Percentiles rank a stretch among this genome's conserved stretches.
phyloP scores from a whole-genome alignment of 139 green algal genomes.

The Coccomyxa sp. region DNA sequence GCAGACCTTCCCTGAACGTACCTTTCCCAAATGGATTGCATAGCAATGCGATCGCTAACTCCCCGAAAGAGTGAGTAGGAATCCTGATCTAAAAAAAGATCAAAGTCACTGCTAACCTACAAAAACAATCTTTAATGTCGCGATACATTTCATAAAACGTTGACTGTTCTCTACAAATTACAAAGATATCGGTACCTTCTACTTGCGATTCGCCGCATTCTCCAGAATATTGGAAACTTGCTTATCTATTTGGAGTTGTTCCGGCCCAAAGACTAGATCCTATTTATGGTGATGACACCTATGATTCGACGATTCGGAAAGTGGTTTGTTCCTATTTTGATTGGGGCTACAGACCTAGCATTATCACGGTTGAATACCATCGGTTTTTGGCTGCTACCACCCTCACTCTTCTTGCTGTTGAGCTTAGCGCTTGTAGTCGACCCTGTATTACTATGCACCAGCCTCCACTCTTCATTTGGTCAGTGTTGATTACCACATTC shows the following conservation, averaged over 20 bases:
- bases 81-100: no score
- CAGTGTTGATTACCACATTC: constrained; percentile 49
- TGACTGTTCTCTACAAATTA: constrained; percentile 57
- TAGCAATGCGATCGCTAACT: no score
- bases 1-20: no score
- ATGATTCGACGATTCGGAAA: constrained; percentile 28
- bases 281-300: constrained; percentile 36
- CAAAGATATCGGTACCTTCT: constrained; percentile 57
- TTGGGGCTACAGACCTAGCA: constrained; percentile 49
- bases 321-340: constrained; percentile 50
- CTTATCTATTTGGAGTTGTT: constrained; percentile 35
- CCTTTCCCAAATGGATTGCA: no score
- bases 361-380: constrained; percentile 55
- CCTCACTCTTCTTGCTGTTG: constrained; percentile 38
- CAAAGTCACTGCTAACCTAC: no score
- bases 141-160: constrained; percentile 25
- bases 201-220: constrained; percentile 50
- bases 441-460: constrained; percentile 56
- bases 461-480: constrained; percentile 59
- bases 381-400: constrained; percentile 37
- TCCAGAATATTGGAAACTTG: constrained; percentile 36
- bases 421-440: constrained; percentile 45
- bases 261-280: constrained; percentile 18
- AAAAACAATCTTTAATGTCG: not conserved
- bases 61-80: no score